Base-by-base conservation (phyloP, 108 stramenopile genomes). In the Skeletonema marinoi region DNA sequence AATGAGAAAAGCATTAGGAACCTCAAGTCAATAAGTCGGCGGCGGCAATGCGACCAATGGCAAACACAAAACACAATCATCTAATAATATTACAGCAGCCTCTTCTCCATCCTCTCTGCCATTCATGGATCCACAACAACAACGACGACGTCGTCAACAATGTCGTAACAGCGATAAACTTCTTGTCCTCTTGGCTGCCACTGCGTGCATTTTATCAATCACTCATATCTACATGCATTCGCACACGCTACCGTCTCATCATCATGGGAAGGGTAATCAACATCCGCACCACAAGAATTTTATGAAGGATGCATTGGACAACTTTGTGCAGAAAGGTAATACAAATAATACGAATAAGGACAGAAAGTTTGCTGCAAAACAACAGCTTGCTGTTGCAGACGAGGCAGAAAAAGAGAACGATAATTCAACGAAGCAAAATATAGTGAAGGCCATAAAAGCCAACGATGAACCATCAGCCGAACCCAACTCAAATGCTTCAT, bases 71-170 rank as follows among this genome's bases (percentile, higher is more conserved):
- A 11, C 10, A 41, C 10, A 1, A 41, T 8, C 6, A 35, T 35
- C 33, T 35, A 35, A 35, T 4, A 35, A 35, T 35, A 35, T 6
- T 2, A 41, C 39, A 11, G 10, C 39, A 12, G 25, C 35, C 35
- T 36, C 35, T 6, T 36, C 35, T 6, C 16, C 44, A 46, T 12
- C 42, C 14, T 44, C 42, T 0, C 14, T 3, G 14, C 42, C 42
- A 44, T 44, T 16, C 1, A 2, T 46, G 3, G 16, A 46, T n/a
- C 44, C 39, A 48, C 9, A 48, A 12, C 46, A 48, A 56, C 25
- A 46, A 29, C 54, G 3, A 19, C 65, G 29, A 19, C 65, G 65
- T 17, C 65, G 65, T 30, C 65, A 42, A n/a, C 65, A 39, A 29
- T 41, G 13, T 10, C 65, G 54, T 6, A 56, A 56, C 54, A 56